phyloP scores from a whole-genome alignment of 768 basidiomycete species.

The Inosperma sp. region DNA sequence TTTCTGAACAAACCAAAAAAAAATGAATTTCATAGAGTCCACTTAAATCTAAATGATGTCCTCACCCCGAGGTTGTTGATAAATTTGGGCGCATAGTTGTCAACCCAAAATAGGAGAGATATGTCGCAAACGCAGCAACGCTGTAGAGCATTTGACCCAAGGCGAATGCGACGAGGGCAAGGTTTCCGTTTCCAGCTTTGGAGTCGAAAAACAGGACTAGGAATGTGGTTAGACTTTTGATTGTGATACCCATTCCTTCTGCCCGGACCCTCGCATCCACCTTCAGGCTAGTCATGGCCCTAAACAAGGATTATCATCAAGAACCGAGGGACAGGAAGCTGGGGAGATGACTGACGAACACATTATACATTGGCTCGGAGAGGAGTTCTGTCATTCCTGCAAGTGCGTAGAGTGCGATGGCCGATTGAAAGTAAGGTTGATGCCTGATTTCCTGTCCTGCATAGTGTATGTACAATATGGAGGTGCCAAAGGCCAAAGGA shows the following conservation, averaged over 20 bases:
- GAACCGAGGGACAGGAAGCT: background rate
- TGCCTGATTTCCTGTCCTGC: constrained; percentile 49
- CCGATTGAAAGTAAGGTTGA: constrained; percentile 61
- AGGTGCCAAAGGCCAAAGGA: constrained; percentile 52
- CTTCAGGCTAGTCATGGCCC: constrained; percentile 62
- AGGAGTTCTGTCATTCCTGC: constrained; percentile 75
- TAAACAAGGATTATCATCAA: constrained; percentile 20
- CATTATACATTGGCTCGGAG: constrained; percentile 79
- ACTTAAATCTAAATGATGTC: too few species aligned
- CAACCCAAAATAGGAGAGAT: constrained; percentile 41
- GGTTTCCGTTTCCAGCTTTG: constrained; percentile 30
- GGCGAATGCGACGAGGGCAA: constrained; percentile 80
- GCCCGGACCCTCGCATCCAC: constrained; percentile 74
- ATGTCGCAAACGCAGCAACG: constrained; percentile 49
- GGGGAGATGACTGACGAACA: constrained; percentile 37
- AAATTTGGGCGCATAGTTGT: constrained; percentile 25
- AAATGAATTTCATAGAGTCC: too few species aligned
- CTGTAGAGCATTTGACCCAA: constrained; percentile 79
- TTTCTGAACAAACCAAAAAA: background rate
- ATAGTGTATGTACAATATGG: constrained; percentile 48
- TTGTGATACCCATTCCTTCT: constrained; percentile 77
- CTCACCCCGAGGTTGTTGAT: constrained; percentile 15
- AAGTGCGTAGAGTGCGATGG: constrained; percentile 65
- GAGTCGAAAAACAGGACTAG: constrained; percentile 53
- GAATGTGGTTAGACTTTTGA: constrained; percentile 72